A percentile compares a stretch with the other conserved stretches of the same genome.
phyloP scores from a whole-genome alignment of 2,329 filamentous ascomycete species.

The Onygenales sp. region DNA sequence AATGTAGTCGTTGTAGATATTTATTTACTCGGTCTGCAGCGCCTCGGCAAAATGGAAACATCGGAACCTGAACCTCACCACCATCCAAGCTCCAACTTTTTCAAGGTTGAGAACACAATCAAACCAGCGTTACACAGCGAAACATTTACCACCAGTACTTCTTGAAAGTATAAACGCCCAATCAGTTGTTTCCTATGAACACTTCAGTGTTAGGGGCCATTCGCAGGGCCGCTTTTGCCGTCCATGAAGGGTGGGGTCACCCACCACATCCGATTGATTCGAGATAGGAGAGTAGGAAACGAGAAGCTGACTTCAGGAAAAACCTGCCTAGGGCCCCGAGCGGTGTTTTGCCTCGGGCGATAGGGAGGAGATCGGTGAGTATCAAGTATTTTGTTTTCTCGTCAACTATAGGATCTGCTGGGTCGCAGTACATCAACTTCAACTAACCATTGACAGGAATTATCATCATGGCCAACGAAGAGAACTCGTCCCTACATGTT shows the following conservation, averaged over 20 bases:
- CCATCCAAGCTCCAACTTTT: too few species aligned
- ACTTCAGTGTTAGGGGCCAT: background rate
- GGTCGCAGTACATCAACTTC: background rate
- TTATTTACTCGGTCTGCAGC: too few species aligned
- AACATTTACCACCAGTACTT: background rate
- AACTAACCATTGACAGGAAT: background rate
- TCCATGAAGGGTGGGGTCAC: background rate
- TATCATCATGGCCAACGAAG: background rate
- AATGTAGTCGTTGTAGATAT: too few species aligned
- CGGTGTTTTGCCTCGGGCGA: background rate
- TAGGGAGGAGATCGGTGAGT: background rate
- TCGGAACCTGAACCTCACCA: too few species aligned
- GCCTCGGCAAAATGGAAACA: too few species aligned
- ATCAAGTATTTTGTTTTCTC: background rate
- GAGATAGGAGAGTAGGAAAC: too few species aligned
- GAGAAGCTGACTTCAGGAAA: too few species aligned
- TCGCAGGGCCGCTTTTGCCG: background rate
- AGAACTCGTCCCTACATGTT: too few species aligned
- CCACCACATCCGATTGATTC: background rate
- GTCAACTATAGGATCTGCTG: too few species aligned
- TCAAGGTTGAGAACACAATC: too few species aligned
- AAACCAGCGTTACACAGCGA: background rate
- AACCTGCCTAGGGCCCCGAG: background rate
- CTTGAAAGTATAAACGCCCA: background rate
- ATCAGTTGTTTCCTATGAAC: background rate